Conservation (phyloP, 345 rosid species). For the Eucalyptus pauciflora region DNA sequence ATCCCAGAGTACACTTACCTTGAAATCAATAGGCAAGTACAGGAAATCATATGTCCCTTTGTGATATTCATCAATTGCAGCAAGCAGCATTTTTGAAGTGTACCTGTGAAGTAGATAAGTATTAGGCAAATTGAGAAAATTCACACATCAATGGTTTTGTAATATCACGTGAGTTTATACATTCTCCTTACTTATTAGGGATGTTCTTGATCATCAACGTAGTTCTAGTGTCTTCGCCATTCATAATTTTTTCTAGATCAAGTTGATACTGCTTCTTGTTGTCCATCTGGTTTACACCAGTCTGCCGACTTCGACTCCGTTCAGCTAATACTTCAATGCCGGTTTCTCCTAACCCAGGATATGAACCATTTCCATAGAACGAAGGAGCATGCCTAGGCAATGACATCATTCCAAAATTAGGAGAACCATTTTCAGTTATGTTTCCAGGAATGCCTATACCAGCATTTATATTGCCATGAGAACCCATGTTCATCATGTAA, state of each 20-base stretch:
- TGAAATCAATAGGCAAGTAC: slow-evolving; percentile 86
- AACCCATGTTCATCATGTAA: slow-evolving; percentile 9
- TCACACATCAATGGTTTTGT: background rate
- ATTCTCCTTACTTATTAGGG: slow-evolving; percentile 72
- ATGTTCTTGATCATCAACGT: slow-evolving; percentile 93
- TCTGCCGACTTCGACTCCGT: slow-evolving; percentile 25
- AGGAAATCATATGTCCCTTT: slow-evolving; percentile 80
- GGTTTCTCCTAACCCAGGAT: slow-evolving; percentile 24
- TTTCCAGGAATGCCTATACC: slow-evolving; percentile 28
- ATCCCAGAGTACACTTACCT: slow-evolving; percentile 26
- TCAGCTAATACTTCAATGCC: slow-evolving; percentile 35
- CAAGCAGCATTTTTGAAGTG: slow-evolving; percentile 92
- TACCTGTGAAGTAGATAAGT: slow-evolving; percentile 35
- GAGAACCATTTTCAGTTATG: slow-evolving; percentile 35
- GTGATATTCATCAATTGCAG: slow-evolving; percentile 88
- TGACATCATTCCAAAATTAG: slow-evolving; percentile 39
- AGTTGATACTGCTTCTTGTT: slow-evolving; percentile 69
- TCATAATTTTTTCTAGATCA: slow-evolving; percentile 64
- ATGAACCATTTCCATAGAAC: slow-evolving; percentile 36
- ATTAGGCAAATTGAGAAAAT: background rate
- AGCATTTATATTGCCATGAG: slow-evolving; percentile 2
- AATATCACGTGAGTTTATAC: background rate
- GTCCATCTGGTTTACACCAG: slow-evolving; percentile 35
- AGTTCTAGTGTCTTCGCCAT: slow-evolving; percentile 68
- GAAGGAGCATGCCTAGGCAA: slow-evolving; percentile 32